Evolutionary conservation across 2,329 filamentous ascomycete species (phyloP).

Genomic region (Penicillium sp.): DNA sequence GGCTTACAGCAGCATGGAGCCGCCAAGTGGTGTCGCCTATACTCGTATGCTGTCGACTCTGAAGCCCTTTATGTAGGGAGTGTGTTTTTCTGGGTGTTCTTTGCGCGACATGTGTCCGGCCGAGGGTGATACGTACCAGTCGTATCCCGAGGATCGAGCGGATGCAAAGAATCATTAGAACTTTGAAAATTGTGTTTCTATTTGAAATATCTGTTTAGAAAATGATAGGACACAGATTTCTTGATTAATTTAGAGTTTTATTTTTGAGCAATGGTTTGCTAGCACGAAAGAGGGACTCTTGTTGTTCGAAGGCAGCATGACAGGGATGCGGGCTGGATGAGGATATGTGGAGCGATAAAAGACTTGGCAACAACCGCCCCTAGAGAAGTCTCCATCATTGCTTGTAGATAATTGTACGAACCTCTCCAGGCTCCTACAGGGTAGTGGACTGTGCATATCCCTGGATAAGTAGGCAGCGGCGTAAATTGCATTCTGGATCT

Average conservation of each 20-base stretch:
- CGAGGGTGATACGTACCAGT: neutral
- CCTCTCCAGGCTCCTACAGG: neutral
- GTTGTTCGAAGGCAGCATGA: neutral
- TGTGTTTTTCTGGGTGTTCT: neutral
- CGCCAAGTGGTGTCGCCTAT: slow-evolving; percentile 48
- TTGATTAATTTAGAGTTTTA: too few relatives aligned
- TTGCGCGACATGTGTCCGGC: too few relatives aligned
- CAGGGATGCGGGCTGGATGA: neutral
- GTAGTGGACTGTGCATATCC: neutral
- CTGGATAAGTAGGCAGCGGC: neutral
- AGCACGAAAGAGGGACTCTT: neutral
- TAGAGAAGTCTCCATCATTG: neutral
- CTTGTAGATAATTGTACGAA: neutral
- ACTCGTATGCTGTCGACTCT: slow-evolving; percentile 31
- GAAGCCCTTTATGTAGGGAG: slow-evolving; percentile 22
- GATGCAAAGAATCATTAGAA: neutral
- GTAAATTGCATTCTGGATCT: neutral
- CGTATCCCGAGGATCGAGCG: neutral
- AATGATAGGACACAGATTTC: neutral
- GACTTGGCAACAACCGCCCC: neutral
- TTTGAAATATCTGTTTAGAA: neutral
- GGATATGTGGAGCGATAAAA: neutral
- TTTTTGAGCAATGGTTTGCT: neutral
- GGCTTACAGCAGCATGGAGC: slow-evolving; percentile 52
- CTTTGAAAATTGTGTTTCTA: neutral